A percentile compares a stretch with the other conserved stretches of the same genome.
phyloP scores from a whole-genome alignment of 192 early-diverging fungal species.

The Umbelopsis vinacea region DNA sequence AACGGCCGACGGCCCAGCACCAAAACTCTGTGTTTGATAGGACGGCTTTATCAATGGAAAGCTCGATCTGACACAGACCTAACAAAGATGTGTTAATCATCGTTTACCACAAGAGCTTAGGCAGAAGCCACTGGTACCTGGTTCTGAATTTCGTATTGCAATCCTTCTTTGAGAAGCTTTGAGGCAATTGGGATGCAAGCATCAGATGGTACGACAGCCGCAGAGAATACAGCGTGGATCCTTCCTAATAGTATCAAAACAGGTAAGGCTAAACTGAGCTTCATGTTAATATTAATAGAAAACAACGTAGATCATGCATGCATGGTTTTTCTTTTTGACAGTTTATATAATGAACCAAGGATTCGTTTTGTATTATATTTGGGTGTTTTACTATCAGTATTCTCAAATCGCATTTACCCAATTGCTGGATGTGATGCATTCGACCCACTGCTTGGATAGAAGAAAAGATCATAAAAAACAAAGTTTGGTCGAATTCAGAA shows the following conservation, averaged over 20 bases:
- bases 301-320: too few relatives aligned
- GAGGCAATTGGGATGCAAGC: not conserved
- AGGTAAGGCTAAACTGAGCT: not conserved
- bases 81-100: not conserved
- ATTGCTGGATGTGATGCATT: too few relatives aligned
- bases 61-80: not conserved
- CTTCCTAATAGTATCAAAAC: not conserved
- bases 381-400: too few relatives aligned
- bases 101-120: not conserved
- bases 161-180: not conserved
- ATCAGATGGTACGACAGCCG: not conserved
- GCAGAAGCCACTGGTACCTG: not conserved
- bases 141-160: not conserved
- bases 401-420: too few relatives aligned
- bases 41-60: not conserved
- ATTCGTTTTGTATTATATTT: too few relatives aligned
- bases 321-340: too few relatives aligned
- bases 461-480: too few relatives aligned
- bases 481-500: too few relatives aligned
- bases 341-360: too few relatives aligned
- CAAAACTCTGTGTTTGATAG: not conserved
- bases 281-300: not conserved
- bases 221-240: not conserved
- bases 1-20: not conserved
- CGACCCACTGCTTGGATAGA: too few relatives aligned